These are phyloP conservation scores for Aureobasidium sp. DNA, from an alignment of 2,329 filamentous ascomycete genomes.

Conservation along the genomic window DNA sequence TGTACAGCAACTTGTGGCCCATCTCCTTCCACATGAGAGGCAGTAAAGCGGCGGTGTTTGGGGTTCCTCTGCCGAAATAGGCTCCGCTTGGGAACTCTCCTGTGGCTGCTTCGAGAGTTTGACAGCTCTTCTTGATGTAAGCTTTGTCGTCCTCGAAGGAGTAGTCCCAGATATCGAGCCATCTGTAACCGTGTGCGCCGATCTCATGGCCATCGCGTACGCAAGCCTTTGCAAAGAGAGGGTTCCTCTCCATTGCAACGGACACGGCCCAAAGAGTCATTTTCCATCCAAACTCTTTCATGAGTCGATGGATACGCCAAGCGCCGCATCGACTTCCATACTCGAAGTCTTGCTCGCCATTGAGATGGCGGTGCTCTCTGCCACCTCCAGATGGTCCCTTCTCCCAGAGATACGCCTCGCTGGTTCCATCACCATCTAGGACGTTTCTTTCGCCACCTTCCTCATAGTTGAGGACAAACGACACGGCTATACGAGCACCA, in stretches of 20 bases:
- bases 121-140: conserved; percentile 37
- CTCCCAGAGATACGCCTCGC: conserved; percentile 33
- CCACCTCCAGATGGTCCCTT: conserved; percentile 24
- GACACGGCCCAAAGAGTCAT: conserved; percentile 37
- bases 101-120: conserved; percentile 32
- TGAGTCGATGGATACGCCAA: conserved; percentile 34
- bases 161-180: conserved; percentile 38
- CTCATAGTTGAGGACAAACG: conserved; percentile 40
- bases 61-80: conserved; percentile 41
- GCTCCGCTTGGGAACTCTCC: conserved; percentile 42
- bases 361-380: conserved; percentile 36
- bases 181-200: conserved; percentile 33
- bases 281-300: conserved; percentile 34
- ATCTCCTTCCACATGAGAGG: conserved; percentile 45
- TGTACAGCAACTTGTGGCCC: conserved; percentile 43
- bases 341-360: conserved; percentile 43
- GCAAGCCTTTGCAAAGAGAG: conserved; percentile 31
- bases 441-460: conserved; percentile 35
- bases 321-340: conserved; percentile 34
- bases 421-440: conserved; percentile 31
- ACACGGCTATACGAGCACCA: conserved; percentile 35
- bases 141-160: conserved; percentile 38
- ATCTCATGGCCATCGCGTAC: conserved; percentile 35
- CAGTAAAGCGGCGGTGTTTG: conserved; percentile 39
- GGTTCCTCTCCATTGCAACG: conserved; percentile 33